Evolutionary conservation across 768 basidiomycete genomes (phyloP).

Genomic region (Hericium coralloides): DNA sequence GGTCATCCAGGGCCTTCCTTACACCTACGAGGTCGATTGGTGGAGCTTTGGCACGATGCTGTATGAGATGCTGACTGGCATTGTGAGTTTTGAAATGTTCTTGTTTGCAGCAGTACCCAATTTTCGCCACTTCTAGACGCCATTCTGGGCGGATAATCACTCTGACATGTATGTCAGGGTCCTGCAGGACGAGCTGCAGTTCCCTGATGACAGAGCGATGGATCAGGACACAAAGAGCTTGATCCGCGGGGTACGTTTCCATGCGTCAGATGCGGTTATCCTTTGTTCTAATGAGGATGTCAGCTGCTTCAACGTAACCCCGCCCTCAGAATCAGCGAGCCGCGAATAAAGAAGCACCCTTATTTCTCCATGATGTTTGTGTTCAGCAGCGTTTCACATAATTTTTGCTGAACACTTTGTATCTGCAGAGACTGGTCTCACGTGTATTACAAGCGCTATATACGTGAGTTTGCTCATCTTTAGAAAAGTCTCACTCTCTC

Average conservation of each 20-base stretch:
- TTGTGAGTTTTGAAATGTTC: constrained; percentile 48
- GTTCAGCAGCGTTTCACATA: constrained; percentile 2
- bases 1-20: constrained; percentile 84
- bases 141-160: constrained; percentile 89
- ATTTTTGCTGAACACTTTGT: constrained; percentile 8
- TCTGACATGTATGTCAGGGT: constrained; percentile 93
- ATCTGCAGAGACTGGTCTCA: constrained; percentile 78
- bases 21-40: constrained; percentile 95
- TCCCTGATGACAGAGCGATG: constrained; percentile 86
- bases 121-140: constrained; percentile 46
- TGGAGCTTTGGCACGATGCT: constrained; percentile 98
- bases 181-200: constrained; percentile 80
- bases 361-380: constrained; percentile 93
- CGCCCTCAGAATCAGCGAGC: constrained; percentile 82
- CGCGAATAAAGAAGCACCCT: constrained; percentile 86
- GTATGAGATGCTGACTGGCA: constrained; percentile 94
- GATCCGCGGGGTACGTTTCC: constrained; percentile 74
- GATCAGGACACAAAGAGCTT: constrained; percentile 94
- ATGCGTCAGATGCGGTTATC: not conserved
- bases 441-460: constrained; percentile 91
- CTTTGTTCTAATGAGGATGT: not conserved
- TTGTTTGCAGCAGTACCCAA: constrained; percentile 6
- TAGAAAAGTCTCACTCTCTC: constrained; percentile 1
- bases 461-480: constrained; percentile 48
- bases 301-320: constrained; percentile 93